Conservation (phyloP, 371 early-diverging fungal genomes). For the Sporodiniella umbellata region DNA sequence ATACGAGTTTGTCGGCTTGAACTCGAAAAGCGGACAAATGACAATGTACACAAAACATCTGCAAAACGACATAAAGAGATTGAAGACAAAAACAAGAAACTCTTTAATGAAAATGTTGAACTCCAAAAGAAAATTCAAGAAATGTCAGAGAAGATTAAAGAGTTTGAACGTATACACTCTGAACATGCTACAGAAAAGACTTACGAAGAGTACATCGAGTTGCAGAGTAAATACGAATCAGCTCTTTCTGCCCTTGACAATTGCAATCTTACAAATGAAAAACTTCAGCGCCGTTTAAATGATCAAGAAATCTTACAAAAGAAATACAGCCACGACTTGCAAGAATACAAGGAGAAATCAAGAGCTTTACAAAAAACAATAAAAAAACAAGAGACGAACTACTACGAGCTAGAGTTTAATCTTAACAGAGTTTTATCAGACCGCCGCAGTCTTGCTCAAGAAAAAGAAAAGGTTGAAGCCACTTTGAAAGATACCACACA, state of each 20-base stretch:
- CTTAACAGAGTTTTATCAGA: neutral
- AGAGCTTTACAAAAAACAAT: neutral
- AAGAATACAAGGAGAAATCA: neutral
- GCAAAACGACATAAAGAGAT: neutral
- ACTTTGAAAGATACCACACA: slow-evolving; percentile 16
- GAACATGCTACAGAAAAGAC: slow-evolving; percentile 1
- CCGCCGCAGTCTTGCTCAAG: neutral
- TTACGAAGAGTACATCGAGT: slow-evolving; percentile 2
- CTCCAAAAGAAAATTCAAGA: too few species aligned
- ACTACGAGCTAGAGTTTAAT: neutral
- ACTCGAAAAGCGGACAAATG: neutral
- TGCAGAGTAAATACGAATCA: neutral
- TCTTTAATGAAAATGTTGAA: too few species aligned
- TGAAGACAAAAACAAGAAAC: neutral
- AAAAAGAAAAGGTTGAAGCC: slow-evolving; percentile 1
- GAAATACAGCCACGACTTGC: neutral
- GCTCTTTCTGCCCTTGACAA: too few species aligned
- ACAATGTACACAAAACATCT: neutral
- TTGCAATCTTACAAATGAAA: too few species aligned
- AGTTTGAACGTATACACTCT: neutral
- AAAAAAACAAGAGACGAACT: neutral
- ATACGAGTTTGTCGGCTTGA: neutral
- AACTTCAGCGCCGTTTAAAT: neutral
- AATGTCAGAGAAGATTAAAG: neutral
- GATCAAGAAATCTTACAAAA: slow-evolving; percentile 1